Conservation (phyloP, 257 asterid genomes). For the Salvia miltiorrhiza region DNA sequence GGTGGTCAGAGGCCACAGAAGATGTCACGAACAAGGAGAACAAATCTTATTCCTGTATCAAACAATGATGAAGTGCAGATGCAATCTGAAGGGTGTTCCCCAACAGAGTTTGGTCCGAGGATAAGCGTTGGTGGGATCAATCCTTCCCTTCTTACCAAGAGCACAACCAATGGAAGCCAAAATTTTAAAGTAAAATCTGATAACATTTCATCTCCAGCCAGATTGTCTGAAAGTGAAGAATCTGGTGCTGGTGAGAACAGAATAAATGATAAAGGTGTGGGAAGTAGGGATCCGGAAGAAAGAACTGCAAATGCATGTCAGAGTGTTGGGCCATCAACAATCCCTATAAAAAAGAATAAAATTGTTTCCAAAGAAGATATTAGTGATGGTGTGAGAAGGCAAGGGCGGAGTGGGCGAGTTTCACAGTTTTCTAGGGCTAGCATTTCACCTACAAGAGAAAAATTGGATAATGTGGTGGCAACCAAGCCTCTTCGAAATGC, state of each 20-base stretch:
- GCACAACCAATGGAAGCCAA: constrained; percentile 47
- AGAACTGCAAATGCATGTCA: constrained; percentile 49
- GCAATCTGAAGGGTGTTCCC: constrained; percentile 77
- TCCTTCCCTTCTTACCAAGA: constrained; percentile 55
- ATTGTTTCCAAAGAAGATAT: constrained; percentile 61
- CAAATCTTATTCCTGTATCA: constrained; percentile 80
- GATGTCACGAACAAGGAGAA: constrained; percentile 86
- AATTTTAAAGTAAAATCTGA: constrained; percentile 54
- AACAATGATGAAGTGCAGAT: constrained; percentile 72
- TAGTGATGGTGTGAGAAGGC: constrained; percentile 86
- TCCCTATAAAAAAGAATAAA: constrained; percentile 60
- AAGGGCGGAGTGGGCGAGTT: constrained; percentile 85
- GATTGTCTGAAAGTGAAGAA: constrained; percentile 89
- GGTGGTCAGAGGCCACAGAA: constrained; percentile 97
- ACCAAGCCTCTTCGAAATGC: constrained; percentile 68
- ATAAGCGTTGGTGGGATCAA: constrained; percentile 49
- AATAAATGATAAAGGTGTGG: constrained; percentile 53
- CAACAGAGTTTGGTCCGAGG: constrained; percentile 79
- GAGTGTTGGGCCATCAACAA: constrained; percentile 46
- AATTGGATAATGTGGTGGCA: constrained; percentile 54
- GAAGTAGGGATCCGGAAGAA: constrained; percentile 55
- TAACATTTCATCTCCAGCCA: constrained; percentile 66
- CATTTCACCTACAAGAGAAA: constrained; percentile 74
- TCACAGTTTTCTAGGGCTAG: constrained; percentile 79
- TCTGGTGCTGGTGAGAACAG: constrained; percentile 81